These are phyloP conservation scores for Pichia sp. DNA, from an alignment of 1,139 yeast species.

Conservation along the genomic window DNA sequence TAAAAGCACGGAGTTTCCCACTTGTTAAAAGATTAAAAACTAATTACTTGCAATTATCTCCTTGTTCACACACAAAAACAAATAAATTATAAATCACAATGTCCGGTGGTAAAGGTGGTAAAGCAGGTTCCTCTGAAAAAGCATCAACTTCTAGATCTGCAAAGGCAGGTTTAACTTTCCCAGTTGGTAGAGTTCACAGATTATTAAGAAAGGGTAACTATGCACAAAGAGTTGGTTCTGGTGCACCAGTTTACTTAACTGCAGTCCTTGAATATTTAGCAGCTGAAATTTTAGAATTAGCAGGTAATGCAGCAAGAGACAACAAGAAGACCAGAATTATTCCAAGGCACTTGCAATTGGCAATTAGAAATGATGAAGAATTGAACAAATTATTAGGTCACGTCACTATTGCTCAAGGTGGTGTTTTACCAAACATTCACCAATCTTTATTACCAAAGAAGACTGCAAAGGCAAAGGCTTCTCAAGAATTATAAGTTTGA, in stretches of 20 bases:
- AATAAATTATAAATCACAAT: conserved; percentile 34
- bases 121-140: conserved; percentile 88
- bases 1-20: not conserved
- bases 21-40: not conserved
- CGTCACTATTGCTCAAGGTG: conserved; percentile 98
- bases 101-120: conserved; percentile 99
- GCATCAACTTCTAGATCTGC: conserved; percentile 97
- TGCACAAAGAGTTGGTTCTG: conserved; percentile 99
- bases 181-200: conserved; percentile 99
- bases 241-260: conserved; percentile 95
- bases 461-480: conserved; percentile 73
- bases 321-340: conserved; percentile 97
- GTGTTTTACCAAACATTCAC: conserved; percentile 98
- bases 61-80: conserved; percentile 5
- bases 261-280: conserved; percentile 96
- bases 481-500: conserved; percentile 66
- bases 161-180: conserved; percentile 98
- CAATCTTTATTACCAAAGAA: conserved; percentile 94
- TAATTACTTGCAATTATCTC: not conserved
- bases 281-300: conserved; percentile 96
- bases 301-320: conserved; percentile 99
- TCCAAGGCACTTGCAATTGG: conserved; percentile 96
- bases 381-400: conserved; percentile 93
- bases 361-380: conserved; percentile 98
- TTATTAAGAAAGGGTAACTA: conserved; percentile 95